phyloP scores from a whole-genome alignment of 2,329 filamentous ascomycete species.

The Drechslerella stenobrocha region DNA sequence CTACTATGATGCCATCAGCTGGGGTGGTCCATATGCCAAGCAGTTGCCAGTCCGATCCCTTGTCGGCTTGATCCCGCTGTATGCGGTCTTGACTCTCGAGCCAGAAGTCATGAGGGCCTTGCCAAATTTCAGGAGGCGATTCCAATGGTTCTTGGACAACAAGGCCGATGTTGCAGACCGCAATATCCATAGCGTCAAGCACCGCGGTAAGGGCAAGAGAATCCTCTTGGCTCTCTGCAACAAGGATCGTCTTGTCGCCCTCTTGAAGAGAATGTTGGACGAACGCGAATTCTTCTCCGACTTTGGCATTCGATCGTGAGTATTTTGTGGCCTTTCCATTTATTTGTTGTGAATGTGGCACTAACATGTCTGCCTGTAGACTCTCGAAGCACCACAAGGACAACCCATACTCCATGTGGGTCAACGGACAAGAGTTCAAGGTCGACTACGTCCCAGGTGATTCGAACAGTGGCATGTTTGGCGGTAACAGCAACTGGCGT shows the following conservation, averaged over 20 bases:
- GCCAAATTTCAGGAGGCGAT: constrained; percentile 85
- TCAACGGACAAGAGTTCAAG: constrained; percentile 85
- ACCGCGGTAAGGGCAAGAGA: constrained; percentile 85
- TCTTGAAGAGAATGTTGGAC: constrained; percentile 87
- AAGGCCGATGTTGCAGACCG: constrained; percentile 82
- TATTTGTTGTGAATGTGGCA: not conserved
- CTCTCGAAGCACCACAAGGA: constrained; percentile 90
- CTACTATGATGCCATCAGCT: constrained; percentile 98
- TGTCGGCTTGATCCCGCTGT: constrained; percentile 90
- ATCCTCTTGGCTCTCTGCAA: constrained; percentile 87
- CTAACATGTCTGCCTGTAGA: constrained; percentile 33
- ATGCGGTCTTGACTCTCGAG: constrained; percentile 87
- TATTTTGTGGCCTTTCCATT: not conserved
- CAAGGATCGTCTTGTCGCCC: constrained; percentile 86
- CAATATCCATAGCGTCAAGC: constrained; percentile 91
- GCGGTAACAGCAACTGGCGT: constrained; percentile 97
- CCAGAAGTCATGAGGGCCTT: constrained; percentile 90
- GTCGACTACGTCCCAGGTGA: constrained; percentile 93
- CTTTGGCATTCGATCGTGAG: constrained; percentile 77
- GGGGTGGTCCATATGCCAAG: constrained; percentile 89
- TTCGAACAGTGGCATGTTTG: constrained; percentile 91
- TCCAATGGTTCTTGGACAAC: constrained; percentile 93
- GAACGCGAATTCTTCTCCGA: constrained; percentile 90
- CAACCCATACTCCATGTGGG: constrained; percentile 90
- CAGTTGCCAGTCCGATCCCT: constrained; percentile 89